Percentiles rank a stretch among this genome's conserved stretches.
Conservation (phyloP, 2,329 filamentous ascomycete species). For the Penicillium sp. region DNA sequence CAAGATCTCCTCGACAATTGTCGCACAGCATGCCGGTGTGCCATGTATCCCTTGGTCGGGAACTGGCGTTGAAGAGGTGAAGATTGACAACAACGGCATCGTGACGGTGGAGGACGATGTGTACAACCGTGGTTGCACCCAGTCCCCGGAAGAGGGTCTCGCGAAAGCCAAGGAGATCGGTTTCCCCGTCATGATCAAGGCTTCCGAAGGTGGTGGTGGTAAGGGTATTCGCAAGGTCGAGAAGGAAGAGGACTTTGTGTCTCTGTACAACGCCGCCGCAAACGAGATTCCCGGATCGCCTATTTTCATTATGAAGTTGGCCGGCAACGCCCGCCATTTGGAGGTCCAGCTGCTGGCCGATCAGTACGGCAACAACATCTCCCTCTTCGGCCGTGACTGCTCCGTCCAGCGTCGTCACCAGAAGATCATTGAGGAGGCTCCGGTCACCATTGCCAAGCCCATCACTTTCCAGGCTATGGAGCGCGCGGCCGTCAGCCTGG, state of each 20-base stretch:
- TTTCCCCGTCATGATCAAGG: conserved; percentile 99
- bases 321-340: conserved; percentile 91
- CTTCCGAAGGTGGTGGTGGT: conserved; percentile 97
- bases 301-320: conserved; percentile 99
- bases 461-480: conserved; percentile 95
- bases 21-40: conserved; percentile 92
- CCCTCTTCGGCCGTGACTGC: conserved; percentile 96
- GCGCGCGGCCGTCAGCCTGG: conserved; percentile 88
- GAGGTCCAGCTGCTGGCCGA: conserved; percentile 97
- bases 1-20: conserved; percentile 99
- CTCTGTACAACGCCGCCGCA: conserved; percentile 90
- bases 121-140: conserved; percentile 88
- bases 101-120: conserved; percentile 85
- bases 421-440: conserved; percentile 99
- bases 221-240: conserved; percentile 98
- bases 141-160: conserved; percentile 85
- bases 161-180: conserved; percentile 83
- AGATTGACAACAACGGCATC: conserved; percentile 75
- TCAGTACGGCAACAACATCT: conserved; percentile 99
- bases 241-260: conserved; percentile 76
- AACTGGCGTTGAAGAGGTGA: conserved; percentile 79
- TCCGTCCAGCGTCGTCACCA: conserved; percentile 98
- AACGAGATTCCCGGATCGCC: conserved; percentile 97
- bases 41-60: conserved; percentile 99
- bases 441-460: conserved; percentile 89